Evolutionary conservation across 169 alveolate species (phyloP).

Genomic region (Cryptosporidium tyzzeri): DNA sequence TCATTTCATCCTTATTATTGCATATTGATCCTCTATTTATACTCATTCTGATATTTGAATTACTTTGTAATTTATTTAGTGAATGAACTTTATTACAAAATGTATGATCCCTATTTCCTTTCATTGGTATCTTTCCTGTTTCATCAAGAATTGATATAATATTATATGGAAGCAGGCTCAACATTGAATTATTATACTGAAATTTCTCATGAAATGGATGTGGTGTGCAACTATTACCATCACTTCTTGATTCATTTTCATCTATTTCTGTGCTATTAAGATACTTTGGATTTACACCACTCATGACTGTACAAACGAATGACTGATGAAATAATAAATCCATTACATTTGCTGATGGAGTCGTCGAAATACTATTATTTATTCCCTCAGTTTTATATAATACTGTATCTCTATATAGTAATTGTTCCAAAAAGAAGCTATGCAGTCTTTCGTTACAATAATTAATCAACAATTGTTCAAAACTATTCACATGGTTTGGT

Average conservation of each 20-base stretch:
- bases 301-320: constrained; percentile 67
- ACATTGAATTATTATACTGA: constrained; percentile 13
- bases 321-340: constrained; percentile 72
- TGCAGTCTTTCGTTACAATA: constrained; percentile 90
- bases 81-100: constrained; percentile 61
- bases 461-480: constrained; percentile 91
- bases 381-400: constrained; percentile 81
- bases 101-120: constrained; percentile 66
- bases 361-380: constrained; percentile 23
- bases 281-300: constrained; percentile 69
- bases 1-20: constrained; percentile 14
- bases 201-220: constrained; percentile 39
- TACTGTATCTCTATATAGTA: constrained; percentile 85
- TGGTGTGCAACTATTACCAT: background rate
- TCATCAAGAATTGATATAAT: constrained; percentile 71
- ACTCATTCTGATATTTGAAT: constrained; percentile 12
- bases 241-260: background rate
- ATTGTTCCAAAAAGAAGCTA: constrained; percentile 88
- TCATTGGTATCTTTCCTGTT: constrained; percentile 70
- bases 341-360: constrained; percentile 46
- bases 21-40: constrained; percentile 32
- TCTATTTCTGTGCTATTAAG: background rate
- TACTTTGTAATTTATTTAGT: constrained; percentile 15
- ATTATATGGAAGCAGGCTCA: constrained; percentile 34
- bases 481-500: constrained; percentile 83